Percentiles rank a stretch among this genome's conserved stretches.
phyloP scores from a whole-genome alignment of 345 rosid genomes.

The Orychophragmus violaceus region DNA sequence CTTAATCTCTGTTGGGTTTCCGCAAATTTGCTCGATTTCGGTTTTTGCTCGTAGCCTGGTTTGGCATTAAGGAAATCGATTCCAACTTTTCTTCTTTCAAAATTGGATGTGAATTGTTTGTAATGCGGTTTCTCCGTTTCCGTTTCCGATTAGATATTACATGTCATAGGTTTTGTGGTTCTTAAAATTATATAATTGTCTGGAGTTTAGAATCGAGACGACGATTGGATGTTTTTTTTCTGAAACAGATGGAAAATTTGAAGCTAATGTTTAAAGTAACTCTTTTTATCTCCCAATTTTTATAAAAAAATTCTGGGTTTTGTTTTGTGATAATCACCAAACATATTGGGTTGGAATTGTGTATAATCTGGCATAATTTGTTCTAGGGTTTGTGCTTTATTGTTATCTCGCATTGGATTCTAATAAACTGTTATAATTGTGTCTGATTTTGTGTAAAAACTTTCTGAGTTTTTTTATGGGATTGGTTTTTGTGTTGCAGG shows the following conservation, averaged over 20 bases:
- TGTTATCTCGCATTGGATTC: not conserved
- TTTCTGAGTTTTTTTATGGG: too few species aligned
- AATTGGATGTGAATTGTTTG: not conserved
- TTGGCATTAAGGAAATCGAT: not conserved
- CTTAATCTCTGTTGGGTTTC: conserved; percentile 3
- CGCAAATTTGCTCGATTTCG: not conserved
- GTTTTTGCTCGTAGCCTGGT: not conserved
- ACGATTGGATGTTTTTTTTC: not conserved
- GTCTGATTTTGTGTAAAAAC: not conserved
- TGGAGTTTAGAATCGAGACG: not conserved
- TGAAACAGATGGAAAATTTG: too few species aligned
- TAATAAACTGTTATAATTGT: too few species aligned
- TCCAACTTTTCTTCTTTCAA: too few species aligned
- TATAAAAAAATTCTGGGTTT: too few species aligned
- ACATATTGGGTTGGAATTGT: too few species aligned
- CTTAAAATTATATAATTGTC: not conserved
- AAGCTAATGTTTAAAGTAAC: too few species aligned
- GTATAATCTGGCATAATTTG: not conserved
- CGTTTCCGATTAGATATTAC: not conserved
- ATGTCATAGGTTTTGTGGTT: not conserved
- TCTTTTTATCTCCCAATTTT: too few species aligned
- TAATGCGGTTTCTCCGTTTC: not conserved
- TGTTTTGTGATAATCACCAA: not conserved
- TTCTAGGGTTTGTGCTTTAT: not conserved
- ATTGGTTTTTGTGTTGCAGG: not conserved